Percentiles rank a stretch among this genome's conserved stretches.
Conservation (phyloP, 768 basidiomycete species). For the Rhodotorula taiwanensis region DNA sequence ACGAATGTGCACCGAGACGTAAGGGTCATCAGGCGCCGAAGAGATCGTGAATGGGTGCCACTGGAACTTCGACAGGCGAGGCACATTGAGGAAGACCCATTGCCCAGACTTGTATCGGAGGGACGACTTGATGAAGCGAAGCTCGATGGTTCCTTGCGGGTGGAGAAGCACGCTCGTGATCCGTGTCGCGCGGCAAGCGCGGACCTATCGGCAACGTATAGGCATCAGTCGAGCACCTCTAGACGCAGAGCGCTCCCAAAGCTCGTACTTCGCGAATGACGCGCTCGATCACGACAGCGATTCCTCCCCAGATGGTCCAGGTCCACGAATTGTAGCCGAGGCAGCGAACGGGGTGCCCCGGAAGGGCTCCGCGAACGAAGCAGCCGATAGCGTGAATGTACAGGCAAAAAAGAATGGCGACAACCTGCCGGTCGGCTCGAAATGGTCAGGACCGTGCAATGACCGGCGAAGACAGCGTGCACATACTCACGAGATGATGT, state of each 20-base stretch:
- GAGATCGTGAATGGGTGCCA: conserved; percentile 76
- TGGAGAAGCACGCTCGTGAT: conserved; percentile 82
- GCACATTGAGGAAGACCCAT: conserved; percentile 84
- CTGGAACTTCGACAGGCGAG: conserved; percentile 72
- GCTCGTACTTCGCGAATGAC: conserved; percentile 58
- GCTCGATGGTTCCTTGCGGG: conserved; percentile 85
- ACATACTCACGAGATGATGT: conserved; percentile 54
- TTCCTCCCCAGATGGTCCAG: conserved; percentile 80
- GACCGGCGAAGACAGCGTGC: too few species aligned
- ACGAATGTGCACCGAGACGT: conserved; percentile 83
- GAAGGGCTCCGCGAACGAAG: conserved; percentile 66
- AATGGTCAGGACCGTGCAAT: too few species aligned
- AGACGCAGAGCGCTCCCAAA: neutral
- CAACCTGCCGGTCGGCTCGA: conserved; percentile 54
- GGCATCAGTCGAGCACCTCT: neutral
- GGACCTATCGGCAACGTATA: conserved; percentile 46
- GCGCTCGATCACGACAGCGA: conserved; percentile 82
- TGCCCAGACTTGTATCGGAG: conserved; percentile 87
- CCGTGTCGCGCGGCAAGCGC: conserved; percentile 67
- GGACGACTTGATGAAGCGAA: conserved; percentile 82
- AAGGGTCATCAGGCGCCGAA: conserved; percentile 79
- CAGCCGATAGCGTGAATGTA: conserved; percentile 88
- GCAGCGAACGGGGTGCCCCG: conserved; percentile 48
- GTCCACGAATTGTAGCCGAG: conserved; percentile 78
- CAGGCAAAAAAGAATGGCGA: conserved; percentile 87